These are phyloP conservation scores for Lactifluus hygrophoroides DNA, from an alignment of 768 basidiomycete species.

Conservation along the genomic window DNA sequence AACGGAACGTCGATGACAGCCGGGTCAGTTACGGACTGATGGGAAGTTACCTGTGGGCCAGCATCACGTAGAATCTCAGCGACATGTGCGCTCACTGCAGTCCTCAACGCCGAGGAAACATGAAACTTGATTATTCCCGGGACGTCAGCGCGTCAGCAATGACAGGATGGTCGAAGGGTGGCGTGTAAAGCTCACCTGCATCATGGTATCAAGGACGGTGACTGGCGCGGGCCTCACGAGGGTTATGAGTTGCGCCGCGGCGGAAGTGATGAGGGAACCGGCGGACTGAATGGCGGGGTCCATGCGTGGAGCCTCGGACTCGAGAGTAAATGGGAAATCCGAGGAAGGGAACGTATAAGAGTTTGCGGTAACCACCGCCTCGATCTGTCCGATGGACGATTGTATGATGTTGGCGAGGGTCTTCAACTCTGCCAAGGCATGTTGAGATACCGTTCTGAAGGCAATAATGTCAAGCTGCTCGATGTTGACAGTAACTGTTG, in stretches of 20 bases:
- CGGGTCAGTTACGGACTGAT: background rate
- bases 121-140: background rate
- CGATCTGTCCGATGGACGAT: slow-evolving; percentile 1
- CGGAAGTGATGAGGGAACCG: background rate
- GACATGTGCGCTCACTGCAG: background rate
- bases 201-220: background rate
- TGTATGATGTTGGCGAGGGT: slow-evolving; percentile 7
- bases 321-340: background rate
- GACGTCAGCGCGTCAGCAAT: background rate
- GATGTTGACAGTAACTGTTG: no score
- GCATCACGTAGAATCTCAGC: slow-evolving; percentile 18
- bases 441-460: background rate
- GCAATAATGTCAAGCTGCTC: no score
- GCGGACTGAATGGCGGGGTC: background rate
- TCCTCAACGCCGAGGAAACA: background rate
- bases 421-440: slow-evolving; percentile 1
- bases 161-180: no score
- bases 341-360: slow-evolving; percentile 1
- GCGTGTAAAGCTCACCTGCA: slow-evolving; percentile 5
- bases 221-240: background rate
- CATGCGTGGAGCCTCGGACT: background rate
- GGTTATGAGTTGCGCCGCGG: background rate
- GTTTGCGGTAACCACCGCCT: background rate
- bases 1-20: background rate
- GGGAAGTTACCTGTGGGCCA: slow-evolving; percentile 2